These are phyloP conservation scores for Blastobotrys parvus DNA, from an alignment of 805 yeast genomes.

Conservation along the genomic window DNA sequence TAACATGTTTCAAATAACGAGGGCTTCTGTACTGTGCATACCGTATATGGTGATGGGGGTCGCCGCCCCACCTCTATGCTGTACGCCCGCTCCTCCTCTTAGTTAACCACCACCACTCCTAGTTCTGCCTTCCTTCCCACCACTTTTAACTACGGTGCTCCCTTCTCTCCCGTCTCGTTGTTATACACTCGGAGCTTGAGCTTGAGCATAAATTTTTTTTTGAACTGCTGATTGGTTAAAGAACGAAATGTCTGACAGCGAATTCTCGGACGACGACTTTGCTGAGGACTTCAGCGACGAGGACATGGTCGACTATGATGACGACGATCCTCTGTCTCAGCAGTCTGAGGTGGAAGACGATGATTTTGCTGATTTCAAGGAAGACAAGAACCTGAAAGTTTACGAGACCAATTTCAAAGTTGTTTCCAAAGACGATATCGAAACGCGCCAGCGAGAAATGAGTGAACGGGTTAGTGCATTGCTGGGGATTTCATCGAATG, in stretches of 20 bases:
- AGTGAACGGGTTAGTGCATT: constrained; percentile 31
- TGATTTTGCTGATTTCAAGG: constrained; percentile 16
- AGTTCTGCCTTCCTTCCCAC: too few species aligned
- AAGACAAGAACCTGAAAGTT: constrained; percentile 8
- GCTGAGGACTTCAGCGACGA: constrained; percentile 14
- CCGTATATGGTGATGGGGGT: too few species aligned
- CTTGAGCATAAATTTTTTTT: too few species aligned
- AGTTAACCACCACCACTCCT: too few species aligned
- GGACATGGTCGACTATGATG: constrained; percentile 9
- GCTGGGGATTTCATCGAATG: constrained; percentile 32
- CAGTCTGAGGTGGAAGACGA: constrained; percentile 5
- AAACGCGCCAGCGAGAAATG: constrained; percentile 26
- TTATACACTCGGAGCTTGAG: too few species aligned
- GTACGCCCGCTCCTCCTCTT: too few species aligned
- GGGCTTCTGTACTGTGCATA: too few species aligned
- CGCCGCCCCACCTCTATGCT: too few species aligned
- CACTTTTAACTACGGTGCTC: too few species aligned
- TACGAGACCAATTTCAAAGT: constrained; percentile 22
- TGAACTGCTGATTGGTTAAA: too few species aligned
- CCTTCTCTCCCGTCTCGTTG: too few species aligned
- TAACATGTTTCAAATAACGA: too few species aligned
- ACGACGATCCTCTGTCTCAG: constrained; percentile 13
- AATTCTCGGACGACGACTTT: constrained; percentile 6
- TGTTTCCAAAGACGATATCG: constrained; percentile 16
- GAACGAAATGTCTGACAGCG: constrained; percentile 2